phyloP scores from a whole-genome alignment of 805 yeast genomes.

The Wickerhamiella allomyrinae region DNA sequence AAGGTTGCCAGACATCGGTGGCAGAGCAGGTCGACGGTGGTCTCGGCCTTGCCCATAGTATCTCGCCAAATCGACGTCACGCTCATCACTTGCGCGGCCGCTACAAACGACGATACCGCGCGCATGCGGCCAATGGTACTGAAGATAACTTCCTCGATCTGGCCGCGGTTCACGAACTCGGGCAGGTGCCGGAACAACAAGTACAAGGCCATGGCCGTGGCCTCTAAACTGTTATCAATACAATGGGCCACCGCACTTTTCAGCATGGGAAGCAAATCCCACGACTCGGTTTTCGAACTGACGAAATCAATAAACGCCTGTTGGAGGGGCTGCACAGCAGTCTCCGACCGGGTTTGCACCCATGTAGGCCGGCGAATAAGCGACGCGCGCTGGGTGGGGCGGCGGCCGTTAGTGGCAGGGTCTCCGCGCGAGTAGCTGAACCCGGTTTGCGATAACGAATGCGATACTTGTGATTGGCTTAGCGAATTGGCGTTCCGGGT shows the following conservation, averaged over 20 bases:
- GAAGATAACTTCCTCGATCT: constrained; percentile 10
- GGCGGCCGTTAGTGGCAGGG: not conserved
- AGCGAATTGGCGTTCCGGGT: not conserved
- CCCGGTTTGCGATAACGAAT: not conserved
- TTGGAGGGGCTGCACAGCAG: not conserved
- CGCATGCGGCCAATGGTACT: constrained; percentile 11
- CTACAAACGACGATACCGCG: constrained; percentile 27
- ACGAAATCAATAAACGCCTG: constrained; percentile 6
- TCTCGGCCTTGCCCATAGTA: constrained; percentile 18
- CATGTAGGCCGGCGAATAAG: not conserved
- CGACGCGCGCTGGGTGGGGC: not conserved
- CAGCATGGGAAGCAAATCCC: constrained; percentile 17
- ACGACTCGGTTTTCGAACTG: constrained; percentile 3
- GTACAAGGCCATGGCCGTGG: constrained; percentile 12
- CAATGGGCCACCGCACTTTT: constrained; percentile 2
- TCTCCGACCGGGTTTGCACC: not conserved
- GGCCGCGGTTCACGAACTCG: constrained; percentile 2
- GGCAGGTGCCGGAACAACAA: constrained; percentile 13
- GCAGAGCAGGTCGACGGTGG: constrained; percentile 36
- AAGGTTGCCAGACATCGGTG: constrained; percentile 22
- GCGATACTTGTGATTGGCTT: too few relatives aligned
- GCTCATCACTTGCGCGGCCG: constrained; percentile 40
- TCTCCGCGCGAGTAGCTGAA: not conserved
- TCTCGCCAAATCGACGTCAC: constrained; percentile 4
- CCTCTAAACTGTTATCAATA: constrained; percentile 9